Base-by-base conservation (phyloP, 352 stramenopile genomes). In the Pilasporangium apinafurcum region DNA sequence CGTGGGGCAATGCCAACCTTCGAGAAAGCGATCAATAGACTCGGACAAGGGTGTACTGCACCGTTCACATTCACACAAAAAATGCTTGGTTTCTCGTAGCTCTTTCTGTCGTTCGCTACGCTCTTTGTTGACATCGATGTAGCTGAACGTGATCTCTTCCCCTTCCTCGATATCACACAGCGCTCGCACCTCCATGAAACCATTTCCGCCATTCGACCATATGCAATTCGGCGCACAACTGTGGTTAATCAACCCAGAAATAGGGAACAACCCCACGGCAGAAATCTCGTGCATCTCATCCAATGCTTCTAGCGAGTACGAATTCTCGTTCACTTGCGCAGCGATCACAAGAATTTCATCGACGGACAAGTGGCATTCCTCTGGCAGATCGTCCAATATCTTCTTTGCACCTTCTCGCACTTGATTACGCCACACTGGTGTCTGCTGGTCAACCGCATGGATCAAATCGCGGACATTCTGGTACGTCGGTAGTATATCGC, bases 281-380 rank as follows among this genome's bases (percentile, higher is more conserved):
- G 59, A 57, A 18, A 73, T 53, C 21, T 67, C 46, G 43, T 69
- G 53, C 1, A 59, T 52, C 17, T 65, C 59, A 26, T 71, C 56
- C 34, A 67, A 21, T 9, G 64, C 65, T 28, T 72, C 64, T 2
- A 76, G 27, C 18, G 68, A 65, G 41, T 80, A 74, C 22, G 63
- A 45, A 47, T 77, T 80, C 50, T 80, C 68, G 34, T 80, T 80
- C 6, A 80, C 64, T 47, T 71, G 61, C 0, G 60, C 68, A 0
- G 68, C 68, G 26, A 80, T 45, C 8, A 60, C 62, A 9, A 80
- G 39, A 17, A 74, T 53, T 26, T 80, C 68, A 0, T 68, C 54
- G 27, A 72, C 62, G n/a, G 61, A 30, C 24, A 77, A 20, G 3
- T 64, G 51, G 24, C 57, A 68, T 26, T 71, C 60, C 25, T 46